Conservation (phyloP, 140 eudicot species). For the Senecio squalidus region DNA sequence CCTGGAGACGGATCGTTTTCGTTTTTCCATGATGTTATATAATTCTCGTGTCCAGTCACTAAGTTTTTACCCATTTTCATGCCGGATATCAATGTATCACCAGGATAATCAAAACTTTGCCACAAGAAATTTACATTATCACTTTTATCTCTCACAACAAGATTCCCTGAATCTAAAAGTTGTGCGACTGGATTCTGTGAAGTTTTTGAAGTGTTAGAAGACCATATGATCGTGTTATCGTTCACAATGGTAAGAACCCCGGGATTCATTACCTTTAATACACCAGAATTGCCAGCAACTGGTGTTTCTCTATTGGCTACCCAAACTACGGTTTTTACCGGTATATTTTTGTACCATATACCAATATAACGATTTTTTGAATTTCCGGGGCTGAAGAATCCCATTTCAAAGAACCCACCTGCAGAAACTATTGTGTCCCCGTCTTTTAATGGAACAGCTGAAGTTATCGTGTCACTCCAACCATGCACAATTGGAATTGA, state of each 20-base stretch:
- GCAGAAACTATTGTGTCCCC: constrained; percentile 36
- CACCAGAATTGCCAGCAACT: constrained; percentile 18
- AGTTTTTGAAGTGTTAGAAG: constrained; percentile 26
- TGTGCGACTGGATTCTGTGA: constrained; percentile 33
- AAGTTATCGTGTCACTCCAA: constrained; percentile 29
- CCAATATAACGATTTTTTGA: constrained; percentile 48
- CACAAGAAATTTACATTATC: constrained; percentile 29
- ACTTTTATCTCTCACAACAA: constrained; percentile 33
- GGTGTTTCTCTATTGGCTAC: constrained; percentile 49
- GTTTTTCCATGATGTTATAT: constrained; percentile 36
- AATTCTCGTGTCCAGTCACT: constrained; percentile 22
- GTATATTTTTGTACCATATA: constrained; percentile 52
- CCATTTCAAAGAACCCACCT: constrained; percentile 42
- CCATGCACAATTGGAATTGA: constrained; percentile 10
- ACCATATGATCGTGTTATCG: constrained; percentile 34
- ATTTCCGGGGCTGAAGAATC: constrained; percentile 47
- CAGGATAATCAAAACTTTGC: constrained; percentile 53
- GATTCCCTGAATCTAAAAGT: constrained; percentile 57
- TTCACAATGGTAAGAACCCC: constrained; percentile 33
- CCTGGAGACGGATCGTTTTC: constrained; percentile 39
- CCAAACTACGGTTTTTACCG: constrained; percentile 45
- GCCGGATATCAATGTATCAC: constrained; percentile 47
- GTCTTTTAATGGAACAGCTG: constrained; percentile 28
- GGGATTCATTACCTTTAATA: constrained; percentile 20
- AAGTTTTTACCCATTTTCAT: constrained; percentile 43